Evolutionary conservation across 352 stramenopile genomes (phyloP).

Genomic region (Pythium coloratum): DNA sequence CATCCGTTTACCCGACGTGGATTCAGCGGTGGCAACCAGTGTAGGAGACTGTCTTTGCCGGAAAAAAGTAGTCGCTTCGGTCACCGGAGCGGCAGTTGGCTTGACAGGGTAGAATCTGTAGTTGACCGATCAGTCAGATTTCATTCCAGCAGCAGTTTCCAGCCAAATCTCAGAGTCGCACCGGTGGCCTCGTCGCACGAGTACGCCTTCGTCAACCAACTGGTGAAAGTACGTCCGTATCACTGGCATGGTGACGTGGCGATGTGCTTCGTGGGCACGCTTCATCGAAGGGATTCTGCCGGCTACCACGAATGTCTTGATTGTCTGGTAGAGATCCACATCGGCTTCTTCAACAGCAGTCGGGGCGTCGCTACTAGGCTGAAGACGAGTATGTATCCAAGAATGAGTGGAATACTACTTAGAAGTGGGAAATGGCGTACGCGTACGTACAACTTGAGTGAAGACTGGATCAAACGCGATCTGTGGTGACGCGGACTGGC

Average conservation of each 20-base stretch:
- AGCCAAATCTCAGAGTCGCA: background rate
- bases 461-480: conserved; percentile 26
- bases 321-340: conserved; percentile 19
- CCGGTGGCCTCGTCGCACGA: conserved; percentile 19
- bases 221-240: conserved; percentile 21
- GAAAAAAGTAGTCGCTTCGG: too few relatives aligned
- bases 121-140: background rate
- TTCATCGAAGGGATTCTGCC: conserved; percentile 21
- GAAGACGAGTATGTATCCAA: background rate
- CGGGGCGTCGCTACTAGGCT: background rate
- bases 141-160: background rate
- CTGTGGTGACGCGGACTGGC: background rate
- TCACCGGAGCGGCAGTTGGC: background rate
- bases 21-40: too few relatives aligned
- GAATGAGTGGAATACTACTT: too few relatives aligned
- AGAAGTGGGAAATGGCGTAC: background rate
- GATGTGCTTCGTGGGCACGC: conserved; percentile 4
- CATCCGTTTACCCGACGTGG: too few relatives aligned
- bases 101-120: background rate
- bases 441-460: conserved; percentile 9
- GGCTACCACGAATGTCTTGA: conserved; percentile 23
- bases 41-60: too few relatives aligned
- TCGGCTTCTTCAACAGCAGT: background rate
- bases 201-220: conserved; percentile 25
- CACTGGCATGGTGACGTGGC: background rate